These are phyloP conservation scores for Nemania abortiva DNA, from an alignment of 2,329 filamentous ascomycete species.

Conservation along the genomic window DNA sequence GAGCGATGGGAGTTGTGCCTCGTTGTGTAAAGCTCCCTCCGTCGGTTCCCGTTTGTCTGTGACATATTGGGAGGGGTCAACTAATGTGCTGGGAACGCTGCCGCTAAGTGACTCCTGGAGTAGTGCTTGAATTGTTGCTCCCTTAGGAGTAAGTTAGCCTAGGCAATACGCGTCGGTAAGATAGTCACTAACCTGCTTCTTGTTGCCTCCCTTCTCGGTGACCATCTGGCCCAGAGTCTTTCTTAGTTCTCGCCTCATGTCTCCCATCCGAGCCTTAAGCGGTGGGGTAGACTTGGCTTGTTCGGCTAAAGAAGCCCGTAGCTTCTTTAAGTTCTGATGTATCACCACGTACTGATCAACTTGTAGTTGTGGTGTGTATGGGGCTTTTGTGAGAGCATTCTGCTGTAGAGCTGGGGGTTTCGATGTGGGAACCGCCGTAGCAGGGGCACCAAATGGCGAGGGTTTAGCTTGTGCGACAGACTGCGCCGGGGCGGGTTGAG, in stretches of 20 bases:
- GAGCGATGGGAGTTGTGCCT: conserved; percentile 68
- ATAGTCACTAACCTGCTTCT: conserved; percentile 60
- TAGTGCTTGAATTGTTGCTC: conserved; percentile 61
- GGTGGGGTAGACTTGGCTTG: conserved; percentile 66
- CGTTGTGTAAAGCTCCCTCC: conserved; percentile 65
- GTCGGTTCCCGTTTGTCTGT: conserved; percentile 59
- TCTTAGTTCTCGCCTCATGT: conserved; percentile 77
- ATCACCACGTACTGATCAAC: conserved; percentile 67
- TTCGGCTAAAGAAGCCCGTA: conserved; percentile 60
- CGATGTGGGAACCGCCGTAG: conserved; percentile 14
- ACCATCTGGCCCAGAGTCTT: conserved; percentile 80
- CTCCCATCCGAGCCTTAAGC: conserved; percentile 75
- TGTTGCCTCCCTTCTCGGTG: conserved; percentile 72
- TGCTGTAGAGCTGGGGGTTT: conserved; percentile 36
- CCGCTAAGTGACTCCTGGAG: conserved; percentile 68
- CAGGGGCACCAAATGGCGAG: conserved; percentile 34
- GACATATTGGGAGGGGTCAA: conserved; percentile 69
- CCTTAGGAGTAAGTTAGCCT: conserved; percentile 50
- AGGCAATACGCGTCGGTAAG: background rate
- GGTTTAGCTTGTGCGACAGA: conserved; percentile 14
- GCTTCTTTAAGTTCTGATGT: conserved; percentile 75
- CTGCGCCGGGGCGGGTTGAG: conserved; percentile 21
- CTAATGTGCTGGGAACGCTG: conserved; percentile 62
- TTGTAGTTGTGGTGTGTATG: conserved; percentile 37
- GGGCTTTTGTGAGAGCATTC: conserved; percentile 35